phyloP scores from a whole-genome alignment of 768 basidiomycete species.

The Lactifluus pinguis region DNA sequence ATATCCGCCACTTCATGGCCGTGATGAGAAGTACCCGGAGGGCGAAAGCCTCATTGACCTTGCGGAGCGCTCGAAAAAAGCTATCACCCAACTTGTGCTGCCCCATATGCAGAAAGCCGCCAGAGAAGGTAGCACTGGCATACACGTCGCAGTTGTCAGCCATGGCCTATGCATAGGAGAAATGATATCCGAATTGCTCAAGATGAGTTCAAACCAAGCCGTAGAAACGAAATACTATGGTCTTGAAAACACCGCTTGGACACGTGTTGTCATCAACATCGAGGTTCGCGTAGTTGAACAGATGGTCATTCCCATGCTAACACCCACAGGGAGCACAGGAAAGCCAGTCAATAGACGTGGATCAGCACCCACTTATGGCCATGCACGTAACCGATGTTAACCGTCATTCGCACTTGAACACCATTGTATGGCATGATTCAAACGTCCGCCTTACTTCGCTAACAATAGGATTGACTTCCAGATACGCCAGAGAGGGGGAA shows the following conservation, averaged over 20 bases:
- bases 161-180: slow-evolving; percentile 60
- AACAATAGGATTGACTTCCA: slow-evolving; percentile 17
- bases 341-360: slow-evolving; percentile 21
- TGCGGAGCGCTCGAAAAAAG: slow-evolving; percentile 41
- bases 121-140: slow-evolving; percentile 29
- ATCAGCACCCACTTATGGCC: slow-evolving; percentile 29
- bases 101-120: slow-evolving; percentile 43
- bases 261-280: slow-evolving; percentile 41
- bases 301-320: neutral
- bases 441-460: neutral
- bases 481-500: slow-evolving; percentile 69
- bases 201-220: slow-evolving; percentile 30
- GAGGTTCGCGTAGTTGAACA: slow-evolving; percentile 28
- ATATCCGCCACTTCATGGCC: slow-evolving; percentile 41
- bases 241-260: slow-evolving; percentile 65
- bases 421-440: slow-evolving; percentile 40
- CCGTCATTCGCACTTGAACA: slow-evolving; percentile 43
- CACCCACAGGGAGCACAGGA: slow-evolving; percentile 24
- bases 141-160: slow-evolving; percentile 61
- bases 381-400: slow-evolving; percentile 46
- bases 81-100: slow-evolving; percentile 43
- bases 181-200: slow-evolving; percentile 43
- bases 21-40: slow-evolving; percentile 49
- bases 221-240: slow-evolving; percentile 36
- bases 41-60: slow-evolving; percentile 69